phyloP scores from a whole-genome alignment of 1,284 basidiomycete genomes.

The Boletus chippewaensis region DNA sequence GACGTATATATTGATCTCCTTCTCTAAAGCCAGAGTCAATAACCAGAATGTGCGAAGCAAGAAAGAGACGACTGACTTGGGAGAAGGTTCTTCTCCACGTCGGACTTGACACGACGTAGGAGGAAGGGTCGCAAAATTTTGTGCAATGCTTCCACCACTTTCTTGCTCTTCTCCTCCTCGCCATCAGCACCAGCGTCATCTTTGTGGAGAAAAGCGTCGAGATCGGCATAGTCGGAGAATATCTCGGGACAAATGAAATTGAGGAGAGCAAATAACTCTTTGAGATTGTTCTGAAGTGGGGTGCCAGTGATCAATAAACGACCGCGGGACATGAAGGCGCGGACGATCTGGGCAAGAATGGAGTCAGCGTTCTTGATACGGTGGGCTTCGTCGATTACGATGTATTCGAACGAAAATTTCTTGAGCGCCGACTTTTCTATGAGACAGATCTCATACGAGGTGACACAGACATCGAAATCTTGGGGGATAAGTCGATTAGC shows the following conservation, averaged over 20 bases:
- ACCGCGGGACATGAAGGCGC: conserved; percentile 84
- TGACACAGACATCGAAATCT: conserved; percentile 93
- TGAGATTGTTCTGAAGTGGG: conserved; percentile 95
- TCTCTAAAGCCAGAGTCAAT: conserved; percentile 50
- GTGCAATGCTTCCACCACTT: conserved; percentile 95
- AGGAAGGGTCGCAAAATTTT: conserved; percentile 96
- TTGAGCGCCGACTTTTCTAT: conserved; percentile 90
- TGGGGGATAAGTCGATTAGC: conserved; percentile 74
- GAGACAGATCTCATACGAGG: conserved; percentile 96
- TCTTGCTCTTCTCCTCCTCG: conserved; percentile 86
- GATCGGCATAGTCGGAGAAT: conserved; percentile 68
- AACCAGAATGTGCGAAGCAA: neutral
- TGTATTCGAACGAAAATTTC: conserved; percentile 97
- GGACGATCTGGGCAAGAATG: conserved; percentile 92
- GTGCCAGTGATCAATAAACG: conserved; percentile 95
- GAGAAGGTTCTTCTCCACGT: conserved; percentile 94
- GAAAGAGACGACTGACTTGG: conserved; percentile 56
- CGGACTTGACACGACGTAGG: conserved; percentile 90
- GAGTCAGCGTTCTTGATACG: conserved; percentile 99
- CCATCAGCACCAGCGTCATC: conserved; percentile 66
- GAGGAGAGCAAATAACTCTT: conserved; percentile 93
- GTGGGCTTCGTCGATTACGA: conserved; percentile 98
- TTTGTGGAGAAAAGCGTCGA: conserved; percentile 75
- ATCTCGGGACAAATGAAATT: conserved; percentile 92
- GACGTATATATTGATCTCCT: conserved; percentile 99